Conservation (phyloP, 768 basidiomycete species). For the Hericium rajendrae region DNA sequence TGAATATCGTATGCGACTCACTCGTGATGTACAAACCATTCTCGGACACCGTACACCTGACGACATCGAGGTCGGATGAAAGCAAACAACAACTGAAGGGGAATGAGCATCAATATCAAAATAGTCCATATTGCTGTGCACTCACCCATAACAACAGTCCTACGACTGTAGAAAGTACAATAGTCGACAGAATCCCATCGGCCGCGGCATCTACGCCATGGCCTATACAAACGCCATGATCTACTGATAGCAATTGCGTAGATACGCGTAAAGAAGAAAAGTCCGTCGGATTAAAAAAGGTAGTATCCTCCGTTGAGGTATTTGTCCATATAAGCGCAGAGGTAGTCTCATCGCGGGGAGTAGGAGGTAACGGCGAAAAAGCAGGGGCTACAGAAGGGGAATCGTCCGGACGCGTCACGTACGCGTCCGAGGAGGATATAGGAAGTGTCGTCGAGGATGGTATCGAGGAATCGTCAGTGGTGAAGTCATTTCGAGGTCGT, state of each 20-base stretch:
- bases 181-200: constrained; percentile 48
- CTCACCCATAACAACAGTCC: constrained; percentile 62
- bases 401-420: background rate
- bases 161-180: constrained; percentile 46
- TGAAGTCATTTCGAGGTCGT: background rate
- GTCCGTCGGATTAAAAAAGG: background rate
- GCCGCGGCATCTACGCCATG: constrained; percentile 53
- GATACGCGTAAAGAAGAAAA: constrained; percentile 9
- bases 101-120: background rate
- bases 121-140: constrained; percentile 18
- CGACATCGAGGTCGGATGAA: constrained; percentile 58
- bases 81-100: constrained; percentile 51
- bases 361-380: background rate
- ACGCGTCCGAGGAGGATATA: background rate
- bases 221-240: constrained; percentile 49
- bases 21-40: constrained; percentile 71
- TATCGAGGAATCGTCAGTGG: background rate
- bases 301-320: constrained; percentile 1
- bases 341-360: background rate
- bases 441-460: background rate
- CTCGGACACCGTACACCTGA: constrained; percentile 61
- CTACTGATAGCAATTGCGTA: constrained; percentile 10
- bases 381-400: background rate
- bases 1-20: constrained; percentile 29
- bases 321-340: background rate